Conservation (phyloP, 768 basidiomycete genomes). For the Naganishia antarctica region DNA sequence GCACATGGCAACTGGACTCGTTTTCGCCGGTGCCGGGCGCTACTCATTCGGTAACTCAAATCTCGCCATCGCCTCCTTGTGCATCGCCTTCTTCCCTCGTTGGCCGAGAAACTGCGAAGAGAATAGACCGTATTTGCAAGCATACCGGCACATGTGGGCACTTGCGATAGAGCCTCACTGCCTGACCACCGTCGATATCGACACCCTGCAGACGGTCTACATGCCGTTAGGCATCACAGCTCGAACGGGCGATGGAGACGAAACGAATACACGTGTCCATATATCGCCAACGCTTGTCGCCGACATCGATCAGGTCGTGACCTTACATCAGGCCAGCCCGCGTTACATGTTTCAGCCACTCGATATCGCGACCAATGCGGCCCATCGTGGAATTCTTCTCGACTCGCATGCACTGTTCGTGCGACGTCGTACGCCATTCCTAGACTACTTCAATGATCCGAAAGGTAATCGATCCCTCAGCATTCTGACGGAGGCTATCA, state of each 20-base stretch:
- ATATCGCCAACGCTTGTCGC: conserved; percentile 92
- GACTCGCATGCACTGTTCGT: conserved; percentile 79
- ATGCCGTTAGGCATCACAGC: conserved; percentile 78
- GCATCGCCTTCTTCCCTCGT: conserved; percentile 86
- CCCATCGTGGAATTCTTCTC: conserved; percentile 67
- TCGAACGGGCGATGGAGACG: conserved; percentile 60
- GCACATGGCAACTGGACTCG: conserved; percentile 80
- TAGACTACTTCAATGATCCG: conserved; percentile 90
- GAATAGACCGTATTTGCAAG: conserved; percentile 85
- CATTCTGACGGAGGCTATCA: conserved; percentile 14
- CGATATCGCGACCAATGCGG: conserved; percentile 65
- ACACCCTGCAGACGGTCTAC: conserved; percentile 83
- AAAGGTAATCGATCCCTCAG: conserved; percentile 65
- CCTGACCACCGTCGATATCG: conserved; percentile 84
- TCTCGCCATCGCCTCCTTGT: conserved; percentile 81
- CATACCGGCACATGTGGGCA: conserved; percentile 91
- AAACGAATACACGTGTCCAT: conserved; percentile 37
- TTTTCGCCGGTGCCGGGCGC: conserved; percentile 89
- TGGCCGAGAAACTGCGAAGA: conserved; percentile 74
- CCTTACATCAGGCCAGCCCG: conserved; percentile 84
- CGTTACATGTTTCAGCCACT: conserved; percentile 56
- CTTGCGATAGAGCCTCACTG: conserved; percentile 92
- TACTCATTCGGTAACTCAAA: conserved; percentile 88
- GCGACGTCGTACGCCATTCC: conserved; percentile 83
- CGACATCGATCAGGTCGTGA: conserved; percentile 71